phyloP scores from a whole-genome alignment of 2,329 filamentous ascomycete species.

The Fusarium sp. region DNA sequence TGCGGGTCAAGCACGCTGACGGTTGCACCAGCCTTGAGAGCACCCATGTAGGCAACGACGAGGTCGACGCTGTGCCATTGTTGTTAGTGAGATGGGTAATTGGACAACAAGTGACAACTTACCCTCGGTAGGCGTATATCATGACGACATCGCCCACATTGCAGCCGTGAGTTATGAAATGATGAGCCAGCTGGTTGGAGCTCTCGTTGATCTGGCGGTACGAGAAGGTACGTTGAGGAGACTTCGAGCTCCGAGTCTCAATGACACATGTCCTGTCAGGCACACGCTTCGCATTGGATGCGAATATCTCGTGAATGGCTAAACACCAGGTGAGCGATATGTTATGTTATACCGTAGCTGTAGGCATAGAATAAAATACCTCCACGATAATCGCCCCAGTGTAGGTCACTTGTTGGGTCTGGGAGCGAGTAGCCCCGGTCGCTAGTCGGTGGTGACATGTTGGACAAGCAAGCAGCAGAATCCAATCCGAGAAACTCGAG shows the following conservation, averaged over 20 bases:
- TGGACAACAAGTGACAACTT: not conserved
- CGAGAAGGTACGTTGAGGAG: conserved; percentile 76
- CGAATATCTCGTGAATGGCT: conserved; percentile 30
- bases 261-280: conserved; percentile 69
- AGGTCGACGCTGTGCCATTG: conserved; percentile 64
- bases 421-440: not conserved
- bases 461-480: not conserved
- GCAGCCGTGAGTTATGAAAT: conserved; percentile 74
- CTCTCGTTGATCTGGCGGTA: conserved; percentile 90
- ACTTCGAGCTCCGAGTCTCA: conserved; percentile 59
- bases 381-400: conserved; percentile 4
- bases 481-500: not conserved
- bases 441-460: not conserved
- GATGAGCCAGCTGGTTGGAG: conserved; percentile 82
- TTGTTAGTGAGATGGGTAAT: not conserved
- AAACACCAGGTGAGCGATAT: not conserved
- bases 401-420: conserved; percentile 3
- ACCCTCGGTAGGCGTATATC: conserved; percentile 81
- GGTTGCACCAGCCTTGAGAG: conserved; percentile 53
- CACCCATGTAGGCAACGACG: conserved; percentile 81
- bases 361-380: not conserved
- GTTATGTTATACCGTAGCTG: not conserved
- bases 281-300: conserved; percentile 72
- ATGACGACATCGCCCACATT: conserved; percentile 89
- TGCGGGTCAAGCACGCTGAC: conserved; percentile 32